phyloP scores from a whole-genome alignment of 2,329 filamentous ascomycete genomes.

The Alternaria alternata region DNA sequence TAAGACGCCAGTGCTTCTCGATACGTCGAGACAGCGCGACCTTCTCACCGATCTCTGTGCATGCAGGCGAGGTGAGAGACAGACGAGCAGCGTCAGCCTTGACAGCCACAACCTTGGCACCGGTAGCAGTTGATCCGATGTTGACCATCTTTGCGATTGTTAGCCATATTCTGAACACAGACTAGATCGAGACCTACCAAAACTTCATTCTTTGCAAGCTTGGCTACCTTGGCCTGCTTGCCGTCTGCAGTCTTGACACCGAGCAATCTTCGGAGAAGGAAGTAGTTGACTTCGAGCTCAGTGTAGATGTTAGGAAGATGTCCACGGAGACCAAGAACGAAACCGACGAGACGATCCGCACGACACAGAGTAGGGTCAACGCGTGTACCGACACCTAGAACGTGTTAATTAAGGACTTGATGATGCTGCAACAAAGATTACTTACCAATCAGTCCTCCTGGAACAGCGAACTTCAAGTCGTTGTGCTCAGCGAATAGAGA shows the following conservation, averaged over 20 bases:
- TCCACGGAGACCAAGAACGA: constrained; percentile 94
- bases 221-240: constrained; percentile 99
- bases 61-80: constrained; percentile 89
- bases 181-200: constrained; percentile 56
- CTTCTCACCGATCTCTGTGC: constrained; percentile 98
- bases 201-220: constrained; percentile 97
- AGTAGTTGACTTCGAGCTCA: constrained; percentile 98
- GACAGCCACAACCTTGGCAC: constrained; percentile 95
- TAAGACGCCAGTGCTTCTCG: constrained; percentile 90
- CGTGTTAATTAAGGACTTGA: constrained; percentile 20
- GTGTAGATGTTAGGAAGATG: constrained; percentile 96
- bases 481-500: constrained; percentile 98
- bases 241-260: constrained; percentile 98
- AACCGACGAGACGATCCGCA: constrained; percentile 98
- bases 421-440: not conserved
- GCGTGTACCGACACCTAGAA: constrained; percentile 84
- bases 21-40: constrained; percentile 95
- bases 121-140: constrained; percentile 96
- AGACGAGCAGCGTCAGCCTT: constrained; percentile 98
- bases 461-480: constrained; percentile 97
- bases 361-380: constrained; percentile 98
- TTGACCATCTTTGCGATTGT: constrained; percentile 78
- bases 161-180: constrained; percentile 11
- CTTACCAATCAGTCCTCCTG: constrained; percentile 85
- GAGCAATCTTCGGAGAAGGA: constrained; percentile 89